phyloP scores from a whole-genome alignment of 192 early-diverging fungal species.

The Backusella circina region DNA sequence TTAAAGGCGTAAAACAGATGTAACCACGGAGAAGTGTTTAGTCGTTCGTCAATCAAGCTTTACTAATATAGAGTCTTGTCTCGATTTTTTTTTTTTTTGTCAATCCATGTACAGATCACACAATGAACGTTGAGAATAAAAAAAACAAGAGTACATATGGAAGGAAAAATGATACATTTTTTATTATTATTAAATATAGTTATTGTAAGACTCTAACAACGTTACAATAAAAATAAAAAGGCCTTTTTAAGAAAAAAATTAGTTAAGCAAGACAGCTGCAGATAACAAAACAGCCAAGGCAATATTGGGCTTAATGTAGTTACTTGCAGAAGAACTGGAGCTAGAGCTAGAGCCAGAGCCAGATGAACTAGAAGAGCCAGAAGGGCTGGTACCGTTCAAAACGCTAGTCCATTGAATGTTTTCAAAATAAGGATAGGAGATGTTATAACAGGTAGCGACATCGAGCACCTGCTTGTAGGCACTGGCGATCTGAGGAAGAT shows the following conservation, averaged over 20 bases:
- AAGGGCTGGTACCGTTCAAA: background rate
- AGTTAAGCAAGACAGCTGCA: background rate
- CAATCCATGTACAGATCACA: background rate
- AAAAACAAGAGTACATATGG: background rate
- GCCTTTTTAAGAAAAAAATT: background rate
- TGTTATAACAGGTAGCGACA: slow-evolving; percentile 32
- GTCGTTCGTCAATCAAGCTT: background rate
- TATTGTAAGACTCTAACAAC: background rate
- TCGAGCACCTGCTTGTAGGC: slow-evolving; percentile 30
- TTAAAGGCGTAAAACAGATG: background rate
- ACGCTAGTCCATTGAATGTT: slow-evolving; percentile 7
- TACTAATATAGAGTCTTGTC: background rate
- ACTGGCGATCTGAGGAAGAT: slow-evolving; percentile 35
- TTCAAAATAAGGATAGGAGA: slow-evolving; percentile 35
- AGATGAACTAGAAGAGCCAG: background rate
- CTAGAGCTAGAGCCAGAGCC: background rate
- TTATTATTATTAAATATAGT: background rate
- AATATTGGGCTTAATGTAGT: background rate
- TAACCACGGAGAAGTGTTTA: background rate
- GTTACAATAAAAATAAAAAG: background rate
- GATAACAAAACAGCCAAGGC: background rate
- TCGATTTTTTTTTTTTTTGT: background rate
- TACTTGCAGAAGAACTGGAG: background rate
- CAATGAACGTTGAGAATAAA: background rate
- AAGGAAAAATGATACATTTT: background rate